Percentiles rank a stretch among this genome's conserved stretches.
Evolutionary conservation across 805 yeast genomes (phyloP).

Genomic region (Wickerhamiella siamensis): DNA sequence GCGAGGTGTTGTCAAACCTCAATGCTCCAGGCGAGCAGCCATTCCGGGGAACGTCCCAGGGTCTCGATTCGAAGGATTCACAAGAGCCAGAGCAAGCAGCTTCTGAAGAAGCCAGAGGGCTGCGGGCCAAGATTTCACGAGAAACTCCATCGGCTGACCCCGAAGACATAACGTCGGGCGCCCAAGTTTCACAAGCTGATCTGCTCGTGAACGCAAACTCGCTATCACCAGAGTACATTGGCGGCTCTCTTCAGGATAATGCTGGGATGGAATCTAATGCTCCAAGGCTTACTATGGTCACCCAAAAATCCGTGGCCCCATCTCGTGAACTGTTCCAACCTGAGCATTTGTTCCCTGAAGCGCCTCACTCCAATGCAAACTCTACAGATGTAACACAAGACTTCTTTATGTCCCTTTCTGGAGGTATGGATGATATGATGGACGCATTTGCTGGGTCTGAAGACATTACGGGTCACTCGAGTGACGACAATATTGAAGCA

Average conservation of each 20-base stretch:
- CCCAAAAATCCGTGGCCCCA: background rate
- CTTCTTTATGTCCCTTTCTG: background rate
- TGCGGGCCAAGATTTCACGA: no score
- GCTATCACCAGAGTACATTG: background rate
- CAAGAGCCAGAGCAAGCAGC: no score
- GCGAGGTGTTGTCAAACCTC: background rate
- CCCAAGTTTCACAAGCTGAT: no score
- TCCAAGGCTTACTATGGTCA: background rate
- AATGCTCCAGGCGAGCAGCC: background rate
- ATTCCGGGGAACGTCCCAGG: background rate
- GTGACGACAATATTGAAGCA: constrained; percentile 12
- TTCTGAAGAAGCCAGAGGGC: no score
- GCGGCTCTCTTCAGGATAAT: background rate
- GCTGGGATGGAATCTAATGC: background rate
- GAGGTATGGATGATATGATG: background rate
- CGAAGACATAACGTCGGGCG: no score
- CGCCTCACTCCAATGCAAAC: background rate
- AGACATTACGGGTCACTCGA: background rate
- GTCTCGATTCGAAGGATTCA: background rate
- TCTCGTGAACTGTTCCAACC: constrained; percentile 38
- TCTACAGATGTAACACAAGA: background rate
- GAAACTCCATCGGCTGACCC: no score
- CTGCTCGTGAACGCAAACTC: no score
- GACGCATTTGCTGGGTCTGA: background rate
- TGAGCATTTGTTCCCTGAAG: constrained; percentile 38